Conservation (phyloP, 2,329 filamentous ascomycete species). For the Penicillium rolfsii region DNA sequence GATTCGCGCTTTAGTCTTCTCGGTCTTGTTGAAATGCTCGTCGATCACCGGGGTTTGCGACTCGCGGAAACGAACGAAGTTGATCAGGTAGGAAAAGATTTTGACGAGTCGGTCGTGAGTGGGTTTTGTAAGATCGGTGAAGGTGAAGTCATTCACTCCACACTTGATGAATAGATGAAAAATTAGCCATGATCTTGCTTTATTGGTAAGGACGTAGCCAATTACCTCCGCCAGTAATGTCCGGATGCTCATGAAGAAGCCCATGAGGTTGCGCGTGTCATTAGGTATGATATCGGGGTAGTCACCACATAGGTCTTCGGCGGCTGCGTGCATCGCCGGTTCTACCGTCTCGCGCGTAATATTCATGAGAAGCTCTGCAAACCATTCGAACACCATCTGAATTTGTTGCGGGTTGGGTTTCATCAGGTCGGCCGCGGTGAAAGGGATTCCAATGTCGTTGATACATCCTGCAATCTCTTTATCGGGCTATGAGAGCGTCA, state of each 20-base stretch:
- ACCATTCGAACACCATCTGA: constrained; percentile 98
- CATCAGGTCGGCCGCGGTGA: constrained; percentile 81
- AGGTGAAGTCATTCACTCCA: constrained; percentile 90
- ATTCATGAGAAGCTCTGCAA: constrained; percentile 91
- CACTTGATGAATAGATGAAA: constrained; percentile 57
- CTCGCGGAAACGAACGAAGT: constrained; percentile 96
- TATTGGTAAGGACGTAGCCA: neutral
- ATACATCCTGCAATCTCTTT: constrained; percentile 94
- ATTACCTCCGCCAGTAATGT: constrained; percentile 70
- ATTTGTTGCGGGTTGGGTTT: constrained; percentile 95
- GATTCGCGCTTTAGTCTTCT: constrained; percentile 83
- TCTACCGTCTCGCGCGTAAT: constrained; percentile 90
- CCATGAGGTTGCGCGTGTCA: constrained; percentile 93
- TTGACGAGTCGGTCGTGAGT: constrained; percentile 88
- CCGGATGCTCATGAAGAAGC: constrained; percentile 84
- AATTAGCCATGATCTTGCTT: neutral
- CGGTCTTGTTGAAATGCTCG: constrained; percentile 88
- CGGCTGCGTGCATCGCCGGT: constrained; percentile 90
- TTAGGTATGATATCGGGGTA: constrained; percentile 80
- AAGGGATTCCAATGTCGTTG: constrained; percentile 91
- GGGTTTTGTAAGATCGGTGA: constrained; percentile 87
- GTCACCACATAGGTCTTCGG: constrained; percentile 82
- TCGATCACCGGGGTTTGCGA: constrained; percentile 88
- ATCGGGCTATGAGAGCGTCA: constrained; percentile 54
- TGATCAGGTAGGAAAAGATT: constrained; percentile 97